Percentiles rank a stretch among this genome's conserved stretches.
These are phyloP conservation scores for Zasmidium cellare DNA, from an alignment of 2,329 filamentous ascomycete species.

Conservation along the genomic window DNA sequence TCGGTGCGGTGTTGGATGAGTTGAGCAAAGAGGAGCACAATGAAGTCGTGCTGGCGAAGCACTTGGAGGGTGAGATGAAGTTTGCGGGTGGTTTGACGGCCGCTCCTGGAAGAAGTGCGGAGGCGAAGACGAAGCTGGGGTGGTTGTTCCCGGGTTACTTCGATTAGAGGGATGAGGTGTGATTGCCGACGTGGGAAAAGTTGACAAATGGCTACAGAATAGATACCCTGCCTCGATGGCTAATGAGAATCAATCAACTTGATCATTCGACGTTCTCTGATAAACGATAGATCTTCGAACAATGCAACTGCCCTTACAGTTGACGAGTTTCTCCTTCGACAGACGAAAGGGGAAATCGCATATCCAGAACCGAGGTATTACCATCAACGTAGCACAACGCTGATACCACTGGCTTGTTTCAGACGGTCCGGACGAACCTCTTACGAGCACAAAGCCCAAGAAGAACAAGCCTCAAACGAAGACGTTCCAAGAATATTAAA, in stretches of 20 bases:
- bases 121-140: constrained; percentile 75
- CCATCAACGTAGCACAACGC: neutral
- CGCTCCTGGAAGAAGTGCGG: constrained; percentile 67
- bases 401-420: neutral
- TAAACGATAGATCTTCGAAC: too few species aligned
- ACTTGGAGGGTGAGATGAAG: constrained; percentile 73
- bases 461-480: neutral
- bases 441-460: neutral
- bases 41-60: constrained; percentile 76
- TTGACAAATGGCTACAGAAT: neutral
- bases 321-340: neutral
- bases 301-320: neutral
- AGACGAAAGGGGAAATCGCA: neutral
- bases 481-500: neutral
- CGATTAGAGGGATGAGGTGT: constrained; percentile 32
- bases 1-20: constrained; percentile 84
- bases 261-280: neutral
- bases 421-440: neutral
- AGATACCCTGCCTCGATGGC: constrained; percentile 12
- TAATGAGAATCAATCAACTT: constrained; percentile 1
- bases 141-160: constrained; percentile 88
- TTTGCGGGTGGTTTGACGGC: constrained; percentile 84
- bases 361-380: neutral
- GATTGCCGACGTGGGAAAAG: neutral
- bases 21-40: constrained; percentile 74